Base-by-base conservation (phyloP, 1,284 basidiomycete genomes). In the Sphagnurus paluster region DNA sequence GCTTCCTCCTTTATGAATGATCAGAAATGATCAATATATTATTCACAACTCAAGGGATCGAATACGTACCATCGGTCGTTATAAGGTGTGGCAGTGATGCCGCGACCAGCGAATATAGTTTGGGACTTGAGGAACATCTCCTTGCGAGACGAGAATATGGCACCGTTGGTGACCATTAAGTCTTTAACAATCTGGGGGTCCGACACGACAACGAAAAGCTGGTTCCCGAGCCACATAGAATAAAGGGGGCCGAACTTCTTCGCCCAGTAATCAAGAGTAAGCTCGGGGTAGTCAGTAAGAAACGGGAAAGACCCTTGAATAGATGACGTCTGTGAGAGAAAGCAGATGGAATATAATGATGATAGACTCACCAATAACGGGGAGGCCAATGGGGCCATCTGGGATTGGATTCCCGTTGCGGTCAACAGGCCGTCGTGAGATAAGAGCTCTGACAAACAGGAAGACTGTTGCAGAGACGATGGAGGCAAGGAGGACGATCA, bases 51-150 rank as follows among this genome's bases (percentile, higher is more conserved):
- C 7, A 24, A 32, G 5, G 17, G 21, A 33, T 10, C 6, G 21
- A 44, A 13, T 7, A 53, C 54, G 28, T 47, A 68, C 71, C 71
- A 74, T 45, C 53, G 56, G 39, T 71, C 67, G 45, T 67, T 67
- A 52, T 72, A 72, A 4, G 65, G 66, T 4, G 68, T 66, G 5
- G 68, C 67, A 6, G 71, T 72, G 61, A 76, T 69, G 8, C 63
- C 74, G 4, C 72, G 62, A 7, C 68, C 62, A 13, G 48, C 50
- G 36, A 75, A 63, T 48, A 75, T 68, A 19, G 65, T 67, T 46
- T 71, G 63, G 17, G 60, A 66, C 55, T 75, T 74, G 51, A 75
- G 65, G 55, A 69, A 75, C 50, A 66, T 67, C 13, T 65, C 56
- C 52, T 70, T 69, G 5, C 72, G 61, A 20, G 60, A 63, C 2